These are phyloP conservation scores for Quercus gilva DNA, from an alignment of 306 rosid species.

Conservation along the genomic window DNA sequence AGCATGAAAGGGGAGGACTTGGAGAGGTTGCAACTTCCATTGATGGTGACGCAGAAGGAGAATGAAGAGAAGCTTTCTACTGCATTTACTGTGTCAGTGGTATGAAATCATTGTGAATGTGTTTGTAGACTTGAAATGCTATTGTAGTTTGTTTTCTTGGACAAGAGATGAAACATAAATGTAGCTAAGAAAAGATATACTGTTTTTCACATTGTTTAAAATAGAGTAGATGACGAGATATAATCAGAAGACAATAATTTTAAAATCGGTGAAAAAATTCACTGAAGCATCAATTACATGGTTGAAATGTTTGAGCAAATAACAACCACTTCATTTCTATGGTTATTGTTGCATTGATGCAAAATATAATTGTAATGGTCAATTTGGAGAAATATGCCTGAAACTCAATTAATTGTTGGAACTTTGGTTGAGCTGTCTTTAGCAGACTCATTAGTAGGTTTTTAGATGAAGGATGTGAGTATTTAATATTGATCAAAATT, in stretches of 20 bases:
- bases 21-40: conserved; percentile 34
- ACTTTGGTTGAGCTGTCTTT: too few species aligned
- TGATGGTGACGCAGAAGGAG: conserved; percentile 33
- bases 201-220: background rate
- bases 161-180: background rate
- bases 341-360: background rate
- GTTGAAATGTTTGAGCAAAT: background rate
- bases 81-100: conserved; percentile 39
- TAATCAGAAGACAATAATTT: background rate
- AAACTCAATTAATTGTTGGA: too few species aligned
- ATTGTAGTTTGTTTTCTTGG: background rate
- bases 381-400: too few species aligned
- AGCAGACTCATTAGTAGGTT: too few species aligned
- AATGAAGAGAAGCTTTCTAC: conserved; percentile 39
- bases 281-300: background rate
- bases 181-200: background rate
- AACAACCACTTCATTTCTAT: background rate
- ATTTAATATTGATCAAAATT: background rate
- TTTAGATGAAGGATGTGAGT: too few species aligned
- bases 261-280: background rate
- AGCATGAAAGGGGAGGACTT: conserved; percentile 40
- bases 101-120: background rate
- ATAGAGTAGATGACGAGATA: background rate
- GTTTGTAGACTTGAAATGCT: background rate
- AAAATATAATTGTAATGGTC: background rate